Evolutionary conservation across 1,139 yeast genomes (phyloP).

Genomic region (Sporopachydermia cereana): DNA sequence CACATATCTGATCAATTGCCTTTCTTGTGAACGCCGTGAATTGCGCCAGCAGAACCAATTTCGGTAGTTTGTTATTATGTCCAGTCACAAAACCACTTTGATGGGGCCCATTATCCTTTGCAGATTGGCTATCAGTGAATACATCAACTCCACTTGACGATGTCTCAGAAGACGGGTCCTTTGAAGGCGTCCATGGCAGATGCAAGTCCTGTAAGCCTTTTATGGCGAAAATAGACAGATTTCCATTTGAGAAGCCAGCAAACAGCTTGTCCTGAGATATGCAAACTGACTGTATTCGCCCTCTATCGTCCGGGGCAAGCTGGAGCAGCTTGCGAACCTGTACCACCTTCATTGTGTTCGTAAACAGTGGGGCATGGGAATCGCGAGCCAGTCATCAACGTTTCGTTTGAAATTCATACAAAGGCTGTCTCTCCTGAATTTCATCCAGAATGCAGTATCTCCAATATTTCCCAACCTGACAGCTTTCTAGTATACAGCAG

Average conservation of each 20-base stretch:
- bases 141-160: too few relatives aligned
- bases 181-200: background rate
- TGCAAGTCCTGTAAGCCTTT: background rate
- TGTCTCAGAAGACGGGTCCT: too few relatives aligned
- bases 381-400: too few relatives aligned
- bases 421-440: too few relatives aligned
- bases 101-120: background rate
- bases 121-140: background rate
- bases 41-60: background rate
- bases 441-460: too few relatives aligned
- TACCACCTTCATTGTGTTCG: background rate
- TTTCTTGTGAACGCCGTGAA: slow-evolving; percentile 11
- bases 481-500: too few relatives aligned
- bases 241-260: background rate
- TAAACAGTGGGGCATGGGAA: too few relatives aligned
- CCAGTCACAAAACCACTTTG: too few relatives aligned
- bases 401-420: too few relatives aligned
- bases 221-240: background rate
- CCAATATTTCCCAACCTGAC: too few relatives aligned
- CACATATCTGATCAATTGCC: slow-evolving; percentile 23
- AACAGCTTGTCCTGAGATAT: background rate
- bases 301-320: slow-evolving; percentile 1
- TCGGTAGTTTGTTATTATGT: background rate
- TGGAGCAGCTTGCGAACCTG: background rate
- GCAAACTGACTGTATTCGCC: background rate